Evolutionary conservation across 192 early-diverging fungal species (phyloP), one percentile per base, ranked within the genome.

Genomic region (Mortierella antarctica): DNA sequence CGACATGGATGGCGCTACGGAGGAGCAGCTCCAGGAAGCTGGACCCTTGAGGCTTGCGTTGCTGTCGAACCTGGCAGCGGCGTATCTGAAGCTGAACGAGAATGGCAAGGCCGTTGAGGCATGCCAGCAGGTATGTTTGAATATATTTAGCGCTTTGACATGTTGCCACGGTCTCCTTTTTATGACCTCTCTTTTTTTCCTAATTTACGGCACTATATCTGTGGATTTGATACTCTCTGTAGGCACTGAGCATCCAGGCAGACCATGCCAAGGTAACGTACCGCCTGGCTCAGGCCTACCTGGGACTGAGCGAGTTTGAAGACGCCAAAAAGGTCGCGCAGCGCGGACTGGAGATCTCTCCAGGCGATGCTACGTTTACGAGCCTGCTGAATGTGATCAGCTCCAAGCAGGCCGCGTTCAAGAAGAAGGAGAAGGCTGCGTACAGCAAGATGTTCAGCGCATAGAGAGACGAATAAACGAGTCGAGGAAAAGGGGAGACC

Each of bases 261-360:
- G 45, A 67, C 10, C 76, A 86, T 73, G 65, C 81, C 13, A 86
- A 86, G 68, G 83, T 82, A 1, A 54, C 66, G 6, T 86, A 83
- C 60, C 79, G 85, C 23, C 57, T 86, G 44, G 79, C 80, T 3
- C 85, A 86, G 58, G 85, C 83, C 17, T 83, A 84, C 41, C 31
- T 84, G 42, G 80, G 69, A 45, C 49, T 73, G 57, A 70, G 71
- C 46, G 83, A 84, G 71, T 86, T 75, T 68, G 80, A 84, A 17
- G 67, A 82, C 11, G 85, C 78, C 10, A 78, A 83, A 61, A 71
- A 65, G 20, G 60, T 21, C 55, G 66, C 80, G 2, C 71, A 82
- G 20, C 21, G 21, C 7, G 85, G 85, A 20, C 55, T 86, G 50
- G 60, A 72, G 65, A 57, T 83, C 62, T 45, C 73, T 10, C 69